These are phyloP conservation scores for Alternaria longipes DNA, from an alignment of 2,329 filamentous ascomycete species.

Conservation along the genomic window DNA sequence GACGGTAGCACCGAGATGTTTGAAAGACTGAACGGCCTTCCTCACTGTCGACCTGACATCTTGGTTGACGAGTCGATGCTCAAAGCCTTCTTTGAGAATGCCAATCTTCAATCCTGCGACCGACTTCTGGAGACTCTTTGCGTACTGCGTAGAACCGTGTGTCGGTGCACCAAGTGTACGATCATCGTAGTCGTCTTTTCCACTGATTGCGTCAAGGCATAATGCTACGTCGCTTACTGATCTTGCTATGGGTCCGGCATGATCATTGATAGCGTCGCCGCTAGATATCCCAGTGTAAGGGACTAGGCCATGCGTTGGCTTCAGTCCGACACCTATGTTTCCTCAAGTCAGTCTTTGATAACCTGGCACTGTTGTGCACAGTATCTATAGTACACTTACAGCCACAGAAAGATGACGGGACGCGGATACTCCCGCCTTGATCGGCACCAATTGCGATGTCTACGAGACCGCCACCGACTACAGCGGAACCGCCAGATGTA, in stretches of 20 bases:
- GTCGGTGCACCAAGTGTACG: slow-evolving; percentile 39
- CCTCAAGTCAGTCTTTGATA: background rate
- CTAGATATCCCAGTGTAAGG: slow-evolving; percentile 60
- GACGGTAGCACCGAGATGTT: slow-evolving; percentile 59
- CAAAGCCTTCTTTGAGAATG: slow-evolving; percentile 38
- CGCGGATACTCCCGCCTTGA: slow-evolving; percentile 53
- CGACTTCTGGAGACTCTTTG: slow-evolving; percentile 21
- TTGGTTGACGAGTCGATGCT: slow-evolving; percentile 45
- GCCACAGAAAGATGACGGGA: slow-evolving; percentile 50
- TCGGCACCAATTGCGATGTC: slow-evolving; percentile 53
- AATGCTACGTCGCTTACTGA: slow-evolving; percentile 35
- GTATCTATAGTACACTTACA: slow-evolving; percentile 22
- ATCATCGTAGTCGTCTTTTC: slow-evolving; percentile 44
- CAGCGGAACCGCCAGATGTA: slow-evolving; percentile 54
- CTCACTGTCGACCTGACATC: slow-evolving; percentile 54
- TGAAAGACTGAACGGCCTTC: slow-evolving; percentile 52
- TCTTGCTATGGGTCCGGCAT: slow-evolving; percentile 49
- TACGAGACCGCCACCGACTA: slow-evolving; percentile 54
- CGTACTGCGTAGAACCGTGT: slow-evolving; percentile 35
- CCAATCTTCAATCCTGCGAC: slow-evolving; percentile 39
- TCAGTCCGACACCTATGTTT: slow-evolving; percentile 43
- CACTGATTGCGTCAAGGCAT: slow-evolving; percentile 42
- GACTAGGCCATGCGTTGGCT: slow-evolving; percentile 60
- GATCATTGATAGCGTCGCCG: slow-evolving; percentile 54
- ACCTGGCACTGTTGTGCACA: background rate